These are phyloP conservation scores for Entrophospora sp. DNA, from an alignment of 192 early-diverging fungal genomes.

Conservation along the genomic window DNA sequence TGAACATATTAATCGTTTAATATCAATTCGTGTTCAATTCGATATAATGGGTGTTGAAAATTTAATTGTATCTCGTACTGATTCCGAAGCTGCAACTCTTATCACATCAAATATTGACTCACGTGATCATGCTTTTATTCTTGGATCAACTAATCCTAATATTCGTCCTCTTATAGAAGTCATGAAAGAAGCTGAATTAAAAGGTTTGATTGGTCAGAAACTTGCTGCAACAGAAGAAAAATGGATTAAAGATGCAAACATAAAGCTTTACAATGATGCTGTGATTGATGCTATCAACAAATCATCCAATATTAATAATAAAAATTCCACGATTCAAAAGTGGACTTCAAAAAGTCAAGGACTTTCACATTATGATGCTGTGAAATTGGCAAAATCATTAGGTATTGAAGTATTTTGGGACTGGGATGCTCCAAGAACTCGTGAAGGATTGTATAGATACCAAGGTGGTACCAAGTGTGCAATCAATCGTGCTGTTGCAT, in stretches of 20 bases:
- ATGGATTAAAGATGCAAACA: not conserved
- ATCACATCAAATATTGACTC: conserved; percentile 93
- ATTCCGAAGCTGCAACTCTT: conserved; percentile 94
- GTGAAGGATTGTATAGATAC: conserved; percentile 97
- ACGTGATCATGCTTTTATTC: conserved; percentile 92
- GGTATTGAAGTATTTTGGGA: conserved; percentile 71
- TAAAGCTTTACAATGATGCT: conserved; percentile 34
- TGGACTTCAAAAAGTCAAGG: conserved; percentile 40
- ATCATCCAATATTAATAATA: conserved; percentile 46
- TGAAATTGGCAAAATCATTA: conserved; percentile 64
- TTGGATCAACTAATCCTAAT: conserved; percentile 82
- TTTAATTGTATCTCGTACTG: conserved; percentile 87
- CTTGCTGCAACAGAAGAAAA: conserved; percentile 3
- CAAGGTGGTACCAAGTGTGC: conserved; percentile 88
- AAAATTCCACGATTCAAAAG: conserved; percentile 27
- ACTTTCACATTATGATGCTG: conserved; percentile 78
- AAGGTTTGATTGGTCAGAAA: not conserved
- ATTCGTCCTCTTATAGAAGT: conserved; percentile 61
- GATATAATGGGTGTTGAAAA: conserved; percentile 98
- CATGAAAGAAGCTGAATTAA: not conserved
- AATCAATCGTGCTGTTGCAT: conserved; percentile 71
- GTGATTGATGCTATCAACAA: conserved; percentile 69
- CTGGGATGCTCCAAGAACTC: conserved; percentile 84
- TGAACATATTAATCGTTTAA: conserved; percentile 79
- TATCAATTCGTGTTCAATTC: conserved; percentile 86